Conservation (phyloP, 2,329 filamentous ascomycete species). For the Xylariaceae sp. region DNA sequence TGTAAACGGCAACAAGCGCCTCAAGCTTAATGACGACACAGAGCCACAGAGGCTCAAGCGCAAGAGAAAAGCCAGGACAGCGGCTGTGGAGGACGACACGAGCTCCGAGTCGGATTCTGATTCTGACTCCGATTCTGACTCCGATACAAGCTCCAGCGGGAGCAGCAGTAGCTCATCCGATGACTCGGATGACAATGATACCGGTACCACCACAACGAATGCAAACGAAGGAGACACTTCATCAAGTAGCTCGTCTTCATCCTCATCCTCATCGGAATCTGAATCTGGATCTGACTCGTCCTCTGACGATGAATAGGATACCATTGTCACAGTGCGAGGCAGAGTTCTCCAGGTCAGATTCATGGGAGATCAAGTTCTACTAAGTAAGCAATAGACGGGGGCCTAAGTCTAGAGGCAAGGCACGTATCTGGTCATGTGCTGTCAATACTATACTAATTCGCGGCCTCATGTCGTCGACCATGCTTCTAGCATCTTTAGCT, state of each 20-base stretch:
- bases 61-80: slow-evolving; percentile 49
- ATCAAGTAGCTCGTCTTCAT: slow-evolving; percentile 41
- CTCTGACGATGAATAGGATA: slow-evolving; percentile 31
- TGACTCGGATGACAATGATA: slow-evolving; percentile 25
- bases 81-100: slow-evolving; percentile 40
- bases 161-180: slow-evolving; percentile 28
- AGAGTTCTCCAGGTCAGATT: not conserved
- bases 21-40: slow-evolving; percentile 43
- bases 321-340: not conserved
- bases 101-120: slow-evolving; percentile 32
- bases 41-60: slow-evolving; percentile 42
- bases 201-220: slow-evolving; percentile 6
- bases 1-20: slow-evolving; percentile 29
- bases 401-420: no score
- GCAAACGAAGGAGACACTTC: slow-evolving; percentile 24
- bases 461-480: no score
- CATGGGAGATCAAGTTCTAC: no score
- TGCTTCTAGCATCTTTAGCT: no score
- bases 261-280: slow-evolving; percentile 29
- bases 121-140: slow-evolving; percentile 33
- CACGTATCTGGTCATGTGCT: no score
- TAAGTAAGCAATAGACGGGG: no score
- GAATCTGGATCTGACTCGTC: slow-evolving; percentile 25
- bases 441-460: no score
- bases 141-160: slow-evolving; percentile 31